A percentile compares a stretch with the other conserved stretches of the same genome.
These are phyloP conservation scores for Eucalyptus curtisii DNA, from an alignment of 345 rosid species.

Conservation along the genomic window DNA sequence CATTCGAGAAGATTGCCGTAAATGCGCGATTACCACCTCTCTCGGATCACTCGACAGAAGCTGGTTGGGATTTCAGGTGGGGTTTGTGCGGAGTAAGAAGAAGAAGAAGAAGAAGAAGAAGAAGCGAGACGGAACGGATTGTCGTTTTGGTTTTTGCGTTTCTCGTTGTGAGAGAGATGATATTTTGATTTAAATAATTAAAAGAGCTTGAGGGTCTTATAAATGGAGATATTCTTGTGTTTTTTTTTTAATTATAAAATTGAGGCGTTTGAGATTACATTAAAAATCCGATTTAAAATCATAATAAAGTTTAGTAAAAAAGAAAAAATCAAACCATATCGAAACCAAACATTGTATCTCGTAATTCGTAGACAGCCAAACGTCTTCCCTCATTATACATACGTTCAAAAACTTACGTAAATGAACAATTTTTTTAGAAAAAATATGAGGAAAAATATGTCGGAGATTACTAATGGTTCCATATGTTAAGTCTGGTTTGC, in stretches of 20 bases:
- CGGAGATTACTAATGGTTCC: neutral
- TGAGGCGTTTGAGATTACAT: neutral
- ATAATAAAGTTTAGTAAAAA: neutral
- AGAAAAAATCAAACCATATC: neutral
- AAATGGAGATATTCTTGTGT: neutral
- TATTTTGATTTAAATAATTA: neutral
- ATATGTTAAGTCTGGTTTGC: neutral
- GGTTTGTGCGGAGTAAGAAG: too few species aligned
- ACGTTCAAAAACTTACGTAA: neutral
- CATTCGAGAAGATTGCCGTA: neutral
- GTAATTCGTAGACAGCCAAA: accelerated
- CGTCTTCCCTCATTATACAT: neutral
- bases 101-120: too few species aligned
- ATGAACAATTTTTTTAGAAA: neutral
- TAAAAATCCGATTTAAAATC: too few species aligned
- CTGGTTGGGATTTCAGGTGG: neutral
- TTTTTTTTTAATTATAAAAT: too few species aligned
- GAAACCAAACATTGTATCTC: neutral
- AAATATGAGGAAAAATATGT: neutral
- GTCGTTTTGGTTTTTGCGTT: neutral
- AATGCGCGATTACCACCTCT: neutral
- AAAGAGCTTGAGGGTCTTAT: neutral
- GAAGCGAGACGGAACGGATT: neutral
- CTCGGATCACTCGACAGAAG: neutral
- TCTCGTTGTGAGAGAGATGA: neutral